Percentiles rank a stretch among this genome's conserved stretches.
phyloP scores from a whole-genome alignment of 1,284 basidiomycete species.

The Rhodofomes roseus region DNA sequence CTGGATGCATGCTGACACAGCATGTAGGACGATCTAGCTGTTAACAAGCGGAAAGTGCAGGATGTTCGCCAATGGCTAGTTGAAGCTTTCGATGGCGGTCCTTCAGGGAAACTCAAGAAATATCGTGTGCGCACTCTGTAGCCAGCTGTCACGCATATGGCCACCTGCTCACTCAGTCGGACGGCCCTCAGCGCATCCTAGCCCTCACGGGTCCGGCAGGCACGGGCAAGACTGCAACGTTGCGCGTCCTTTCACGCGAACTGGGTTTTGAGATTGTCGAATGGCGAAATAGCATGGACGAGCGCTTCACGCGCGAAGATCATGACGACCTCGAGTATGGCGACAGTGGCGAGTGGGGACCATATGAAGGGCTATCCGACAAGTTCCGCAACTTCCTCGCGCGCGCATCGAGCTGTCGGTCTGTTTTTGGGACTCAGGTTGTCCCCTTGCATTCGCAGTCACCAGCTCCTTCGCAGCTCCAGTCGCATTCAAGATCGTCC shows the following conservation, averaged over 20 bases:
- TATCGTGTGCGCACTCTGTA: constrained; percentile 63
- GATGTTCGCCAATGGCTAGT: constrained; percentile 83
- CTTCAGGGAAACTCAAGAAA: constrained; percentile 61
- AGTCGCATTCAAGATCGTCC: not conserved
- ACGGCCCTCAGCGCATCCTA: constrained; percentile 66
- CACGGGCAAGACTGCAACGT: constrained; percentile 84
- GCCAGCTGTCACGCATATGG: not conserved
- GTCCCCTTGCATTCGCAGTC: constrained; percentile 2
- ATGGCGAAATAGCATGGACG: constrained; percentile 70
- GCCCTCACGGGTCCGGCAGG: constrained; percentile 89
- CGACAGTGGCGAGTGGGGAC: constrained; percentile 18
- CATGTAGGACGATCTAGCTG: constrained; percentile 73
- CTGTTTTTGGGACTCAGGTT: constrained; percentile 39
- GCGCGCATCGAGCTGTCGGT: constrained; percentile 65
- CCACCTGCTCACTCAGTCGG: not conserved
- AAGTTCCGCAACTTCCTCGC: constrained; percentile 80
- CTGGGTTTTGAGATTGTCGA: constrained; percentile 82
- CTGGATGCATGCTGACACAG: not conserved
- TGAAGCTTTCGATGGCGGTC: constrained; percentile 77
- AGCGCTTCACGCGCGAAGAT: constrained; percentile 24
- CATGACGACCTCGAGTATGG: not conserved
- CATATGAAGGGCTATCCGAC: constrained; percentile 58
- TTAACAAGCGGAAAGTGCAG: constrained; percentile 84
- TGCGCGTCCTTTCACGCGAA: constrained; percentile 74
- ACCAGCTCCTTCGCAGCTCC: constrained; percentile 15